Conservation (phyloP, 805 yeast genomes). For the Candida xiaguanensis region DNA sequence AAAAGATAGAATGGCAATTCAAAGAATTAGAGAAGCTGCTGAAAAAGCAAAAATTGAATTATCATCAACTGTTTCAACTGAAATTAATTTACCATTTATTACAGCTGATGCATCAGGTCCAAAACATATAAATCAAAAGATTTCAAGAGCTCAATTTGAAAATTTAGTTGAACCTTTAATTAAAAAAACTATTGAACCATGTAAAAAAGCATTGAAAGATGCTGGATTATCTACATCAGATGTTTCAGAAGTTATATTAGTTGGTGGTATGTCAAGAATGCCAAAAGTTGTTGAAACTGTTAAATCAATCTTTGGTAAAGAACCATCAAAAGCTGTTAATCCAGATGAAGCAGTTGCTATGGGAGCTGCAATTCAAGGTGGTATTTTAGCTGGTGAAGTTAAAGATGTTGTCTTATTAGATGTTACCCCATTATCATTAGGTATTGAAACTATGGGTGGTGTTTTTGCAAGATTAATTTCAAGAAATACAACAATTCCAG, state of each 20-base stretch:
- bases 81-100: slow-evolving; percentile 77
- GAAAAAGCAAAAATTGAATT: slow-evolving; percentile 88
- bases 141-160: slow-evolving; percentile 67
- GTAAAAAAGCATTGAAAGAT: slow-evolving; percentile 79
- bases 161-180: slow-evolving; percentile 62
- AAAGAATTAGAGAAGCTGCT: slow-evolving; percentile 83
- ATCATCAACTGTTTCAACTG: slow-evolving; percentile 69
- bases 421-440: slow-evolving; percentile 85
- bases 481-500: slow-evolving; percentile 95
- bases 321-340: slow-evolving; percentile 88
- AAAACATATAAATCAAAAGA: slow-evolving; percentile 69
- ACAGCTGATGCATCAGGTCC: slow-evolving; percentile 85
- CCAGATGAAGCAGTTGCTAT: slow-evolving; percentile 94
- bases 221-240: slow-evolving; percentile 65
- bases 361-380: slow-evolving; percentile 98
- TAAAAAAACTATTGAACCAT: slow-evolving; percentile 70
- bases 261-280: slow-evolving; percentile 92
- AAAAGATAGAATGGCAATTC: slow-evolving; percentile 72
- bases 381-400: slow-evolving; percentile 91
- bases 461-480: slow-evolving; percentile 89
- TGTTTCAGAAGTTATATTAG: slow-evolving; percentile 76
- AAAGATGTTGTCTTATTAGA: slow-evolving; percentile 87
- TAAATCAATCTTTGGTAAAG: slow-evolving; percentile 70
- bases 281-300: slow-evolving; percentile 81
- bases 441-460: slow-evolving; percentile 98